Base-by-base conservation (phyloP, 371 early-diverging fungal genomes). In the Rhizopus delemar region DNA sequence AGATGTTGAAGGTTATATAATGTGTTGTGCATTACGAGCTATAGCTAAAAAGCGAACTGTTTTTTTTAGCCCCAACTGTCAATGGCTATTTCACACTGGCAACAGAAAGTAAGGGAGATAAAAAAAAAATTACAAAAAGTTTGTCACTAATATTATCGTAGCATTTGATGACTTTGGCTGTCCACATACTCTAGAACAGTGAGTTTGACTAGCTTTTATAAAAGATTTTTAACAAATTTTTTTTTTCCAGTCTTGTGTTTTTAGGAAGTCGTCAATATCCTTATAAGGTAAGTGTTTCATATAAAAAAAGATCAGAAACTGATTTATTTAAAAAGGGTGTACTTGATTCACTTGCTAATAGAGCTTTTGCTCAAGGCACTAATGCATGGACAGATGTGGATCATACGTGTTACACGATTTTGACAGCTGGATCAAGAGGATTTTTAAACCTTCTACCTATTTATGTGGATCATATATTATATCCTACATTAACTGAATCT, bases 151-250 rank as follows among this genome's bases (percentile, higher is more conserved):
- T 13, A 8, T 16, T 31, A 15, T 34, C 35, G 5, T 71, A 84
- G 86, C 83, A 28, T 79, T 82, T 57, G 88, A 88, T 59, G 88
- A 88, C 62, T 83, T 75, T 73, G 87, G 87, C 16, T 83, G 86
- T 55, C 87, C 87, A 32, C 88, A 88, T 63, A 86, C 86, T 15
- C 65, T 88, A 41, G 88, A 88, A 58, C 88, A 88, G 87, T 83
- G 83, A 54, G 83, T 64, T 4, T 60, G 15, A 9, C 32, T 28
- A 29, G 4, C 6, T 43, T 39, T 15, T 31, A 12, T 53, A 36
- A 54, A 38, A 5, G 41, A 50, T 22, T 46, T 29, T 12, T 13
- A 34, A 15, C 43, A n/a, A 15, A 6, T 15, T n/a, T 39, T 34
- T 41, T 29, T 39, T 50, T 28, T 22, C 11, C 60, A 87, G 87